Evolutionary conservation across 768 basidiomycete species (phyloP).

Genomic region (Collybiopsis confluens): DNA sequence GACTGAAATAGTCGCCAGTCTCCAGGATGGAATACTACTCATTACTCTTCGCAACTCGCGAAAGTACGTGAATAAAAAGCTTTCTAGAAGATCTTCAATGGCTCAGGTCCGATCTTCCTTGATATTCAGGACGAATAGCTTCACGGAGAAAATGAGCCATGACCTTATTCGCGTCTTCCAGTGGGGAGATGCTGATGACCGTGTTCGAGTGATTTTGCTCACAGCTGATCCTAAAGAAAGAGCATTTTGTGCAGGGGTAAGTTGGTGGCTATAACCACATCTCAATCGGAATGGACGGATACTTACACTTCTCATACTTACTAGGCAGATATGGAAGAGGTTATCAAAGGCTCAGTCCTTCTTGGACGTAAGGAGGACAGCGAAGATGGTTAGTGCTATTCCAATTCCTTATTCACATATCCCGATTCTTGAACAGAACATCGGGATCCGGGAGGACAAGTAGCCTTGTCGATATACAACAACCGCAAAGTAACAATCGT

Average conservation of each 20-base stretch:
- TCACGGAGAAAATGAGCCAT: constrained; percentile 25
- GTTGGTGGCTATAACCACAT: constrained; percentile 11
- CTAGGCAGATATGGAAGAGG: constrained; percentile 18
- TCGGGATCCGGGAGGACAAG: constrained; percentile 44
- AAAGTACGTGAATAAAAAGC: too few species aligned
- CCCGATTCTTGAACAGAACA: constrained; percentile 20
- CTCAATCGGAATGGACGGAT: constrained; percentile 16
- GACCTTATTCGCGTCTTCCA: constrained; percentile 43
- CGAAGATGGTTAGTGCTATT: not conserved
- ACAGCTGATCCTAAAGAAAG: constrained; percentile 47
- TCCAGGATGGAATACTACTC: too few species aligned
- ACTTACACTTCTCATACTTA: constrained; percentile 13
- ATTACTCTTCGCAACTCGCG: too few species aligned
- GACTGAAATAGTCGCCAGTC: too few species aligned
- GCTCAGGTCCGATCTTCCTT: too few species aligned
- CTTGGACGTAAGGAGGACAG: not conserved
- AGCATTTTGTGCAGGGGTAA: constrained; percentile 53
- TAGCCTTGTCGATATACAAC: constrained; percentile 42
- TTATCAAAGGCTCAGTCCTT: constrained; percentile 41
- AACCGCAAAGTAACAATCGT: constrained; percentile 53
- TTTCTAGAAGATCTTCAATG: too few species aligned
- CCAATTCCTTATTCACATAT: constrained; percentile 18
- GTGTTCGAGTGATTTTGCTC: constrained; percentile 47
- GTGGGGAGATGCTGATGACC: constrained; percentile 47
- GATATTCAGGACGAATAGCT: constrained; percentile 40